phyloP scores from a whole-genome alignment of 179 eudicot genomes.

The Amaranthus tricolor region DNA sequence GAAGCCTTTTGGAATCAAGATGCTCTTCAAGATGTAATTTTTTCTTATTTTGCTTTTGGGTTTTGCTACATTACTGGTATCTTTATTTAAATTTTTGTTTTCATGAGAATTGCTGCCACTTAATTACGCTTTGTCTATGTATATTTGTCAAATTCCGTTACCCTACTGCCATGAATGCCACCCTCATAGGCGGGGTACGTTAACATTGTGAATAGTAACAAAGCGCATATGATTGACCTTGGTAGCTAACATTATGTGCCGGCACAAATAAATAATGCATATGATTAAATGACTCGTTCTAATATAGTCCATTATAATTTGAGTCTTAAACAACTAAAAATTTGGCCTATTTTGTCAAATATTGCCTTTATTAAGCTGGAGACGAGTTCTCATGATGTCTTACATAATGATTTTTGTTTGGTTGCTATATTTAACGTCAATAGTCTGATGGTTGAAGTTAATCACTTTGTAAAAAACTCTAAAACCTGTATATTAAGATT shows the following conservation, averaged over 20 bases:
- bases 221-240: too few relatives aligned
- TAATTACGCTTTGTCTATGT: neutral
- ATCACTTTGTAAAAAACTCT: too few relatives aligned
- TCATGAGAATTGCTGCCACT: neutral
- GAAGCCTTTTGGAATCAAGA: constrained; percentile 98
- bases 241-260: too few relatives aligned
- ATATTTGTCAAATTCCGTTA: too few relatives aligned
- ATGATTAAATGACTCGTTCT: too few relatives aligned
- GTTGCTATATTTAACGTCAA: neutral
- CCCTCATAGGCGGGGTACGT: too few relatives aligned
- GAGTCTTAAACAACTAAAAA: too few relatives aligned
- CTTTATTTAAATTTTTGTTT: neutral
- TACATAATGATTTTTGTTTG: neutral
- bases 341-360: neutral
- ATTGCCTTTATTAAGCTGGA: neutral
- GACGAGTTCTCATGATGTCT: neutral
- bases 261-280: too few relatives aligned
- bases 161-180: too few relatives aligned
- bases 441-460: neutral
- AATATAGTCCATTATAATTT: too few relatives aligned
- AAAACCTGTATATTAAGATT: too few relatives aligned
- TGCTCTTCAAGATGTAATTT: constrained; percentile 74
- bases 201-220: too few relatives aligned
- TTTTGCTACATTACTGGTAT: neutral
- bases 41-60: neutral